Percentiles rank a stretch among this genome's conserved stretches.
phyloP scores from a whole-genome alignment of 2,329 filamentous ascomycete species.

The Aspergillus sp. region DNA sequence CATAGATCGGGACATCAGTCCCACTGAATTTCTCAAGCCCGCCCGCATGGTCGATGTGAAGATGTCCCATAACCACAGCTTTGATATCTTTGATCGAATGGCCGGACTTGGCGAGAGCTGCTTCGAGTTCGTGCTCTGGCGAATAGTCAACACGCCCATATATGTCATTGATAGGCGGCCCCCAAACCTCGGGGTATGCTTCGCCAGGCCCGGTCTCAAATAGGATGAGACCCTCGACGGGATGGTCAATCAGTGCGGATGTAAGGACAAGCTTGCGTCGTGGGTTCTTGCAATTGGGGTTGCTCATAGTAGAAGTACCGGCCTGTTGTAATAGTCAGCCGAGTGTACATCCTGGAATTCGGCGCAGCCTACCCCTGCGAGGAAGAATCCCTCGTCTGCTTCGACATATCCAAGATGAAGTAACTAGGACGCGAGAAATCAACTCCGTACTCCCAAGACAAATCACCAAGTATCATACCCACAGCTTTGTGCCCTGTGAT shows the following conservation, averaged over 20 bases:
- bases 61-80: constrained; percentile 47
- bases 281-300: constrained; percentile 41
- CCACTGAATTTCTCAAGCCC: constrained; percentile 47
- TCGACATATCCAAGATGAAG: not conserved
- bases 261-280: constrained; percentile 44
- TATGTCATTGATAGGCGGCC: not conserved
- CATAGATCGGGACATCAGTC: constrained; percentile 47
- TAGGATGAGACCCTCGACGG: constrained; percentile 45
- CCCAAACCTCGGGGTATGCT: constrained; percentile 30
- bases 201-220: constrained; percentile 49
- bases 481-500: too few species aligned
- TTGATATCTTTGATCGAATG: constrained; percentile 49
- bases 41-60: constrained; percentile 51
- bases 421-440: not conserved
- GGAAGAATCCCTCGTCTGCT: not conserved
- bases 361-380: not conserved
- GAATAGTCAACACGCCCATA: not conserved
- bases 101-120: constrained; percentile 37
- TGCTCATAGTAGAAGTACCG: constrained; percentile 20
- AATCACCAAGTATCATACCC: too few species aligned
- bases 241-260: constrained; percentile 47
- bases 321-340: not conserved
- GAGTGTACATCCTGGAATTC: not conserved
- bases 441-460: too few species aligned
- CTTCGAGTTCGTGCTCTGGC: constrained; percentile 31